Evolutionary conservation across 2,329 filamentous ascomycete genomes (phyloP).

Genomic region (Kalaharituber pfeilii): DNA sequence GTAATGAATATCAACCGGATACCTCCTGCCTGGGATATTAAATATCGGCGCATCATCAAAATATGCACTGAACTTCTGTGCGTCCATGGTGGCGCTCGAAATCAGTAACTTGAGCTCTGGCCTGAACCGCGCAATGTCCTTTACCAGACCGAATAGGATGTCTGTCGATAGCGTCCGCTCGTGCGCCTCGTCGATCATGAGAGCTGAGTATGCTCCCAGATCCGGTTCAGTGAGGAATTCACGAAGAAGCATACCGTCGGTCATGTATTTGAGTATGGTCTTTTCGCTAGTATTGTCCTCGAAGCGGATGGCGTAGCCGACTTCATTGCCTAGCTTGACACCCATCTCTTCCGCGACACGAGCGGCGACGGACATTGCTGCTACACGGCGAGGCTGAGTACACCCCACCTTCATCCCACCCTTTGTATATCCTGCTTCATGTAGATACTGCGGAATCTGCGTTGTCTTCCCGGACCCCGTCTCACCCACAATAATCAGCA

Average conservation of each 20-base stretch:
- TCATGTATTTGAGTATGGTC: conserved; percentile 89
- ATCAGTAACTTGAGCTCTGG: conserved; percentile 82
- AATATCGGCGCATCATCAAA: conserved; percentile 90
- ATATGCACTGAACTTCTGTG: conserved; percentile 76
- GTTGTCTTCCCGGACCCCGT: conserved; percentile 94
- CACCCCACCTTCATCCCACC: conserved; percentile 72
- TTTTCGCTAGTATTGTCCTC: conserved; percentile 85
- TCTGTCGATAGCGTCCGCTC: conserved; percentile 84
- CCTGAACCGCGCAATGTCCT: conserved; percentile 67
- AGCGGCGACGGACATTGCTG: conserved; percentile 92
- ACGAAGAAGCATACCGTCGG: conserved; percentile 82
- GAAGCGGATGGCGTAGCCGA: conserved; percentile 89
- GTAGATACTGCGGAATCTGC: conserved; percentile 80
- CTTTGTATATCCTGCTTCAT: conserved; percentile 80
- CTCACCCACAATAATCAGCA: conserved; percentile 83
- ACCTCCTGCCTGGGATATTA: conserved; percentile 77
- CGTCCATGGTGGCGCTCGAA: conserved; percentile 86
- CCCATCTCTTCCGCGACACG: conserved; percentile 91
- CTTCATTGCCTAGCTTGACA: conserved; percentile 74
- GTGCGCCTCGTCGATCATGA: conserved; percentile 98
- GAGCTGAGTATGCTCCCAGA: conserved; percentile 59
- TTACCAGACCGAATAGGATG: conserved; percentile 70
- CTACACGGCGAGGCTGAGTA: conserved; percentile 86
- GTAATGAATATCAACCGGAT: conserved; percentile 82
- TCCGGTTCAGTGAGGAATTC: conserved; percentile 83